Conservation (phyloP, 2,329 filamentous ascomycete genomes). For the Botrytis deweyae region DNA sequence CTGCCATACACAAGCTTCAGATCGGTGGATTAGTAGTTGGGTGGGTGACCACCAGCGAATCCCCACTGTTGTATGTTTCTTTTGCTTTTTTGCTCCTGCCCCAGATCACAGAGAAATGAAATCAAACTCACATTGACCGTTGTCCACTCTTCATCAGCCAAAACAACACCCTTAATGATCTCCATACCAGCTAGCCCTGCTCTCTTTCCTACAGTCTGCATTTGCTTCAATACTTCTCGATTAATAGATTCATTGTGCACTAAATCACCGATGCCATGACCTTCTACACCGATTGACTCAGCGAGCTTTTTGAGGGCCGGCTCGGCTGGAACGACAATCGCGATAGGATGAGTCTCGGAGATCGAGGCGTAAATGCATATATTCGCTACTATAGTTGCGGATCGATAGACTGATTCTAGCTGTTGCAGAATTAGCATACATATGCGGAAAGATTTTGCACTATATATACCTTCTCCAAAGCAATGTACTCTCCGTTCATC, state of each 20-base stretch:
- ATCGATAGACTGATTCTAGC: conserved; percentile 86
- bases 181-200: conserved; percentile 18
- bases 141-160: conserved; percentile 40
- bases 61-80: not conserved
- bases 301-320: conserved; percentile 12
- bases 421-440: conserved; percentile 25
- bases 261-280: conserved; percentile 11
- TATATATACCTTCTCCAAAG: conserved; percentile 68
- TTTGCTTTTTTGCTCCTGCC: not conserved
- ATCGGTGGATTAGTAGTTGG: conserved; percentile 10
- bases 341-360: conserved; percentile 73
- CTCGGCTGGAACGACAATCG: conserved; percentile 64
- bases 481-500: conserved; percentile 92
- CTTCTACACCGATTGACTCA: not conserved
- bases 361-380: conserved; percentile 81
- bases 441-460: conserved; percentile 23
- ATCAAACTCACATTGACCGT: conserved; percentile 37
- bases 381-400: conserved; percentile 71
- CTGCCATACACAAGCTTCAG: conserved; percentile 11
- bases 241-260: conserved; percentile 6
- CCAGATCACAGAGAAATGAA: too few relatives aligned
- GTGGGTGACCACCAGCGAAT: conserved; percentile 1
- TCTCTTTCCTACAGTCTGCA: conserved; percentile 15
- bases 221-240: conserved; percentile 10
- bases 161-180: conserved; percentile 17